Evolutionary conservation across 1,139 yeast species (phyloP).

Genomic region (Citeromyces hawaiiensis): DNA sequence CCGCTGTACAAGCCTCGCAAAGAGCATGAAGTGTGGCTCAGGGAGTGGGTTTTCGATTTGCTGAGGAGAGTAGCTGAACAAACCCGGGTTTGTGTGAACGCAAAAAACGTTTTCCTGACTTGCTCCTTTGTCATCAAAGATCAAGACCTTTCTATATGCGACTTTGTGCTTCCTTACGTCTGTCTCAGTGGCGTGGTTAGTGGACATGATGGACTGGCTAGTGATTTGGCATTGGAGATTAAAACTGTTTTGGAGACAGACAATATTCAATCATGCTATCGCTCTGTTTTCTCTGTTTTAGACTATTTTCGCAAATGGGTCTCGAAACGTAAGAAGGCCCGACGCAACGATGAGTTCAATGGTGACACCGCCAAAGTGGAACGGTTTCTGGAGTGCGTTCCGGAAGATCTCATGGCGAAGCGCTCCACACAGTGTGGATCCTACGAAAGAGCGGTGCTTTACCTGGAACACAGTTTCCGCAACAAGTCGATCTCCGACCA

Average conservation of each 20-base stretch:
- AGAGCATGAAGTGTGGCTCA: slow-evolving; percentile 54
- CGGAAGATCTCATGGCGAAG: slow-evolving; percentile 59
- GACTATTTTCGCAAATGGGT: slow-evolving; percentile 83
- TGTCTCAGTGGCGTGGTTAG: slow-evolving; percentile 53
- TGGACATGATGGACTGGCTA: slow-evolving; percentile 27
- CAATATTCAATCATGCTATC: slow-evolving; percentile 49
- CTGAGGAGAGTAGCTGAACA: slow-evolving; percentile 23
- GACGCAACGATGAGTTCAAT: slow-evolving; percentile 9
- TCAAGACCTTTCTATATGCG: slow-evolving; percentile 58
- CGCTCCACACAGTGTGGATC: slow-evolving; percentile 78
- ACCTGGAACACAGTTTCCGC: slow-evolving; percentile 66
- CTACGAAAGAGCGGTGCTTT: slow-evolving; percentile 80
- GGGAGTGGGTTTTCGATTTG: slow-evolving; percentile 52
- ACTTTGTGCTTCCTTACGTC: slow-evolving; percentile 69
- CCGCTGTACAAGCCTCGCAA: slow-evolving; percentile 35
- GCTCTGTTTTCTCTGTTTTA: slow-evolving; percentile 60
- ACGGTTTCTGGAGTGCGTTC: slow-evolving; percentile 37
- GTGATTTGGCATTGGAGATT: slow-evolving; percentile 44
- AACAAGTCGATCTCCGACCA: slow-evolving; percentile 24
- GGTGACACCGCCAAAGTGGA: slow-evolving; percentile 22
- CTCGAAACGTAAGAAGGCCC: slow-evolving; percentile 11
- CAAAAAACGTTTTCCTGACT: slow-evolving; percentile 43
- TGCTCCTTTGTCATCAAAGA: slow-evolving; percentile 58
- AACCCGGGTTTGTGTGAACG: slow-evolving; percentile 16
- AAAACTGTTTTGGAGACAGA: slow-evolving; percentile 43